phyloP scores from a whole-genome alignment of 805 yeast species.

The Nakazawaea anatomiae region DNA sequence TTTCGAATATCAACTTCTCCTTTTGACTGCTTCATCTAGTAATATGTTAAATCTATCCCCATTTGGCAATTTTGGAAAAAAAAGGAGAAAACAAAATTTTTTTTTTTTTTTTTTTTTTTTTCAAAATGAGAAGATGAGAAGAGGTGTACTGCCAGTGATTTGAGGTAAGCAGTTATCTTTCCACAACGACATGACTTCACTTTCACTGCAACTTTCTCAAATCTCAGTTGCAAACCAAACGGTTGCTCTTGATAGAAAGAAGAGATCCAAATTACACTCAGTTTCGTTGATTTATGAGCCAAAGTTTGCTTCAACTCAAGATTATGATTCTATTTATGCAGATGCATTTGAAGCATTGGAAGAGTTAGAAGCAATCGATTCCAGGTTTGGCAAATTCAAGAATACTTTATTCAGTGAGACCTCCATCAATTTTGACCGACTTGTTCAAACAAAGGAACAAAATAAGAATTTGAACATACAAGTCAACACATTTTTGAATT shows the following conservation, averaged over 20 bases:
- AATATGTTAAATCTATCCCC: too few relatives aligned
- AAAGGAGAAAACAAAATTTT: too few relatives aligned
- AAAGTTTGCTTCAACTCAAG: conserved; percentile 89
- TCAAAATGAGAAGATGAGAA: too few relatives aligned
- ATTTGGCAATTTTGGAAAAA: too few relatives aligned
- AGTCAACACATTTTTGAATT: conserved; percentile 63
- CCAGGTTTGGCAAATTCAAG: conserved; percentile 66
- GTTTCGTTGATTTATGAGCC: conserved; percentile 84
- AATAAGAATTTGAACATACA: conserved; percentile 69
- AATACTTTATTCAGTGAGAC: conserved; percentile 78
- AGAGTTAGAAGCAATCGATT: conserved; percentile 65
- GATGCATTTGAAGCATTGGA: conserved; percentile 71
- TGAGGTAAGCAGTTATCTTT: too few relatives aligned
- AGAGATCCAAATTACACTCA: conserved; percentile 80
- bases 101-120: too few relatives aligned
- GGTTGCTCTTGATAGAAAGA: conserved; percentile 78
- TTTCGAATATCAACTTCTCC: too few relatives aligned
- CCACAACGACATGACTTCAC: conserved; percentile 28
- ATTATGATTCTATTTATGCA: conserved; percentile 73
- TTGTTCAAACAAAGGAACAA: conserved; percentile 74
- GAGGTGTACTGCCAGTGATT: too few relatives aligned
- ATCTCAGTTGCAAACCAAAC: conserved; percentile 62
- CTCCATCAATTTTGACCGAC: conserved; percentile 73
- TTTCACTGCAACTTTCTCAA: conserved; percentile 76
- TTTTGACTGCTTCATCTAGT: too few relatives aligned